phyloP scores from a whole-genome alignment of 371 early-diverging fungal genomes.

The Ecytonucleospora hepatopenaei region DNA sequence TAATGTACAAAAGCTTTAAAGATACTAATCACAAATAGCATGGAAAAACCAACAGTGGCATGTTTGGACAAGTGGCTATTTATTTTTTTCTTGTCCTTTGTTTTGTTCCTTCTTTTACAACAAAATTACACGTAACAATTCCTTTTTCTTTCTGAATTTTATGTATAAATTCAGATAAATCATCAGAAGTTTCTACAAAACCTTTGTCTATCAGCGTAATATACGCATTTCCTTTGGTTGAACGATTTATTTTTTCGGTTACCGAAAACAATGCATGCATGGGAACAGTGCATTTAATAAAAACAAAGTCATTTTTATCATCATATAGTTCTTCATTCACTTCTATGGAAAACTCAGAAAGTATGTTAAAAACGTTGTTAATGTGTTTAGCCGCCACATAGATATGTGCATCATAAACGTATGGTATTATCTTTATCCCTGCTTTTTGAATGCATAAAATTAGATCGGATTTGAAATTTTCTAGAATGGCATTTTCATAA shows the following conservation, averaged over 20 bases:
- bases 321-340: constrained; percentile 38
- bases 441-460: constrained; percentile 12
- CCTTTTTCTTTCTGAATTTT: constrained; percentile 44
- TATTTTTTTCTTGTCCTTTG: constrained; percentile 51
- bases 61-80: too few species aligned
- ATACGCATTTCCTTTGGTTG: constrained; percentile 49
- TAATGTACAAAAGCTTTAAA: too few species aligned
- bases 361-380: constrained; percentile 30
- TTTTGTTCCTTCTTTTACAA: constrained; percentile 43
- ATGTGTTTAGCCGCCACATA: constrained; percentile 30
- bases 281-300: constrained; percentile 31
- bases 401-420: constrained; percentile 28
- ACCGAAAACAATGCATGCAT: constrained; percentile 30
- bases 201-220: constrained; percentile 21
- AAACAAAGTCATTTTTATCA: constrained; percentile 31
- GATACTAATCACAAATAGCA: too few species aligned
- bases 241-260: constrained; percentile 33
- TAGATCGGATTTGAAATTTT: constrained; percentile 25
- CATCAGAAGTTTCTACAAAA: constrained; percentile 12
- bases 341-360: constrained; percentile 24
- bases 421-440: constrained; percentile 26
- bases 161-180: constrained; percentile 24
- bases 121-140: constrained; percentile 32
- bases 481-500: not conserved
- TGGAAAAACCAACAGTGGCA: too few species aligned